Evolutionary conservation across 306 rosid species (phyloP).

Genomic region (Fragaria vesca): DNA sequence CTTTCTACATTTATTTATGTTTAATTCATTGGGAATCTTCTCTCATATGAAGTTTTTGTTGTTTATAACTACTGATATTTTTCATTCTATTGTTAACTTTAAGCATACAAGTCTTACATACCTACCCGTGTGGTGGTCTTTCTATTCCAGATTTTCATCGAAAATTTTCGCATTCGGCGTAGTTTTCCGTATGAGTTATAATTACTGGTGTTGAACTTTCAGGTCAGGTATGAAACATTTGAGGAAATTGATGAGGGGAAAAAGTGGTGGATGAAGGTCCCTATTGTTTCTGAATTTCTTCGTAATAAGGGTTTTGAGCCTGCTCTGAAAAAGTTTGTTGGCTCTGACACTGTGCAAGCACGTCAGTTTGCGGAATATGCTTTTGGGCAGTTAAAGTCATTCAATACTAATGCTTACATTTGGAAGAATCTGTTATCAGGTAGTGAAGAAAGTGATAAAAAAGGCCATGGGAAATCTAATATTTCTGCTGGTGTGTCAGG

Average conservation of each 20-base stretch:
- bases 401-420: slow-evolving; percentile 58
- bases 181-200: neutral
- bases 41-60: neutral
- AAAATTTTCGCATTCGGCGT: neutral
- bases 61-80: neutral
- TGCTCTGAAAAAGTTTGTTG: slow-evolving; percentile 59
- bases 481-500: slow-evolving; percentile 37
- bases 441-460: slow-evolving; percentile 21
- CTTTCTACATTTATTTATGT: neutral
- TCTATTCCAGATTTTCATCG: neutral
- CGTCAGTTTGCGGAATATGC: slow-evolving; percentile 91
- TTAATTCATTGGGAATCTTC: neutral
- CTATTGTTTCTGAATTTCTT: slow-evolving; percentile 76
- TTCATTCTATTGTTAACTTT: neutral
- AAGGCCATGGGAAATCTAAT: slow-evolving; percentile 27
- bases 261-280: slow-evolving; percentile 72
- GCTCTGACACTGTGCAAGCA: slow-evolving; percentile 81
- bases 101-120: neutral
- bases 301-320: slow-evolving; percentile 66
- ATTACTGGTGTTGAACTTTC: slow-evolving; percentile 36
- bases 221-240: slow-evolving; percentile 83
- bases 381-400: slow-evolving; percentile 82
- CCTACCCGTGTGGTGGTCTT: neutral
- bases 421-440: slow-evolving; percentile 41
- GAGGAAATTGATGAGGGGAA: slow-evolving; percentile 79